phyloP scores from a whole-genome alignment of 2,329 filamentous ascomycete genomes.

The Claviceps sp. region DNA sequence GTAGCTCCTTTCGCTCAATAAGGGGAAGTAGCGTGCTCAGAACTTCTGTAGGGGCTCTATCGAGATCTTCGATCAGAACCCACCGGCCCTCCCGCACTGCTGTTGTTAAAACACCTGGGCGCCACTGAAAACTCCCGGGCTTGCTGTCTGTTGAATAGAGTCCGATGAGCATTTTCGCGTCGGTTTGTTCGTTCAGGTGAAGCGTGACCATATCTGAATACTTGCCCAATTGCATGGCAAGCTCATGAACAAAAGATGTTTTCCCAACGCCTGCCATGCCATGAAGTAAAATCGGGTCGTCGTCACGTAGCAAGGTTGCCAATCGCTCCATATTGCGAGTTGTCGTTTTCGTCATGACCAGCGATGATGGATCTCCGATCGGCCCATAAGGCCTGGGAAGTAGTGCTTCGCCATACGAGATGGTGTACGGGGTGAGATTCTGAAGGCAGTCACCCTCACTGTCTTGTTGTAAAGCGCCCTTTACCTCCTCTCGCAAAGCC shows the following conservation, averaged over 20 bases:
- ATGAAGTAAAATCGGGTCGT: conserved; percentile 65
- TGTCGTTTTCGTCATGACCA: conserved; percentile 63
- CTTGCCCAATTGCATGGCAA: conserved; percentile 68
- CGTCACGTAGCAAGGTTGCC: conserved; percentile 50
- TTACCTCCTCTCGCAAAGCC: conserved; percentile 26
- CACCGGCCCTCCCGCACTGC: conserved; percentile 89
- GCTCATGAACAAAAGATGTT: conserved; percentile 70
- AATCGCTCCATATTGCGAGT: conserved; percentile 56
- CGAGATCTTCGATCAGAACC: conserved; percentile 94
- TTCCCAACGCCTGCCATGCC: conserved; percentile 83
- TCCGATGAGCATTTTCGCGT: conserved; percentile 90
- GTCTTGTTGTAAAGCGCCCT: conserved; percentile 9
- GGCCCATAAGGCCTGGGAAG: conserved; percentile 48
- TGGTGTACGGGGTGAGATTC: conserved; percentile 44
- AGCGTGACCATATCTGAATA: conserved; percentile 78
- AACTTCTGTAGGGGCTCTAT: conserved; percentile 87
- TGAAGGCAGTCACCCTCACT: conserved; percentile 16
- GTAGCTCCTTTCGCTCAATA: conserved; percentile 80
- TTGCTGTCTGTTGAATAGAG: conserved; percentile 83
- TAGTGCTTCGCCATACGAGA: conserved; percentile 52
- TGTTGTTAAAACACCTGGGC: conserved; percentile 81
- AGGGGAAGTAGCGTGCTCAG: conserved; percentile 85
- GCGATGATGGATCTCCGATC: conserved; percentile 30
- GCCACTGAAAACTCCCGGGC: conserved; percentile 85
- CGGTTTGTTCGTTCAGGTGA: conserved; percentile 94